Percentiles rank a stretch among this genome's conserved stretches.
Evolutionary conservation across 495 filamentous ascomycete genomes (phyloP).

Genomic region (Viridothelium virens): DNA sequence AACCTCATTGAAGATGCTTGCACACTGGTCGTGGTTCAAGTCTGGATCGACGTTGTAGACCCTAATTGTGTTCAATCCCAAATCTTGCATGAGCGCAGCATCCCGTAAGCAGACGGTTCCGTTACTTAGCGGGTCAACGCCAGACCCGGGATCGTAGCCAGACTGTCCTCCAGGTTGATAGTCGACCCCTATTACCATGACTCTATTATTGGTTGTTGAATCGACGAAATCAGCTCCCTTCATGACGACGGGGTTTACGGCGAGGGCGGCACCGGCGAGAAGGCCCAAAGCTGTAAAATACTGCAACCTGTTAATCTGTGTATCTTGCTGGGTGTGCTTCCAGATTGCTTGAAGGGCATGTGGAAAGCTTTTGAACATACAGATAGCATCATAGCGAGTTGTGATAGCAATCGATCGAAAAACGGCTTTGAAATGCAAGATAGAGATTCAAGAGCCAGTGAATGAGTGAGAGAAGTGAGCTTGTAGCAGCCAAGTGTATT

Average conservation of each 20-base stretch:
- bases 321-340: background rate
- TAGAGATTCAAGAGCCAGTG: background rate
- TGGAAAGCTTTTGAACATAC: constrained; percentile 10
- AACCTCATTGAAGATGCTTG: constrained; percentile 81
- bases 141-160: constrained; percentile 57
- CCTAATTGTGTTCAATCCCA: constrained; percentile 83
- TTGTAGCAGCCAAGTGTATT: background rate
- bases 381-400: background rate
- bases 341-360: background rate
- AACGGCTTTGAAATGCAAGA: background rate
- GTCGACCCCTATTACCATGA: constrained; percentile 85
- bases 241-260: constrained; percentile 65
- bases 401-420: background rate
- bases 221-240: constrained; percentile 78
- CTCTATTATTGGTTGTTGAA: constrained; percentile 63
- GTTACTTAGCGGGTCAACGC: constrained; percentile 69
- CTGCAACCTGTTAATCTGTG: background rate
- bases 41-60: constrained; percentile 85
- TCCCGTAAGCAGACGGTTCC: constrained; percentile 72
- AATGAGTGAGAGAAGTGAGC: background rate
- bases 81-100: constrained; percentile 81
- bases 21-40: constrained; percentile 81
- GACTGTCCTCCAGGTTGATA: constrained; percentile 87
- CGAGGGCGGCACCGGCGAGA: constrained; percentile 47
- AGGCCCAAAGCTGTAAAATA: constrained; percentile 15